A percentile compares a stretch with the other conserved stretches of the same genome.
phyloP scores from a whole-genome alignment of 306 rosid genomes.

The Pterocarpus macrocarpus region DNA sequence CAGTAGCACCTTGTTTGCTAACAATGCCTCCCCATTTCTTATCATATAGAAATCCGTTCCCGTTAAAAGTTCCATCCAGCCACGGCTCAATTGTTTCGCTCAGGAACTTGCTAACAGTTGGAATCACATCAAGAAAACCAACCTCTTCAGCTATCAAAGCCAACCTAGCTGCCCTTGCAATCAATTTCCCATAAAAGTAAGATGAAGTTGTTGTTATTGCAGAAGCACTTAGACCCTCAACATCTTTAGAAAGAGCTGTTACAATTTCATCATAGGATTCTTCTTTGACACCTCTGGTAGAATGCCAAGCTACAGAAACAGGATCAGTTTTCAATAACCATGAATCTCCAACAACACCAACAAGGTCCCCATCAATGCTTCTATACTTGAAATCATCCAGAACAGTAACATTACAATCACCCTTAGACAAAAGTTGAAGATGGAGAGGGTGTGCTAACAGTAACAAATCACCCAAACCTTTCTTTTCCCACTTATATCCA shows the following conservation, averaged over 20 bases:
- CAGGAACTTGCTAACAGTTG: constrained; percentile 57
- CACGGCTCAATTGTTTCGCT: constrained; percentile 68
- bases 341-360: constrained; percentile 11
- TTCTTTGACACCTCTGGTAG: constrained; percentile 38
- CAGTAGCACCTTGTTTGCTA: constrained; percentile 62
- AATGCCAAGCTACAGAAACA: constrained; percentile 1
- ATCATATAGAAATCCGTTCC: constrained; percentile 44
- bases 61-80: constrained; percentile 63
- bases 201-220: constrained; percentile 55
- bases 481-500: constrained; percentile 38
- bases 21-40: constrained; percentile 75
- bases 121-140: constrained; percentile 55
- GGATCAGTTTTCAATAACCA: neutral
- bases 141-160: constrained; percentile 82
- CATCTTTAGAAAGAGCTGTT: constrained; percentile 61
- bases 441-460: constrained; percentile 46
- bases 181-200: constrained; percentile 2
- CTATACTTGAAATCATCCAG: neutral
- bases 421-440: constrained; percentile 27
- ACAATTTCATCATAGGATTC: constrained; percentile 56
- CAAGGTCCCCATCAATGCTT: constrained; percentile 4
- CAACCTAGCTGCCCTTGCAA: constrained; percentile 73
- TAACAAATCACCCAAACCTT: constrained; percentile 34
- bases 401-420: neutral
- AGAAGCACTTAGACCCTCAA: constrained; percentile 50